phyloP scores from a whole-genome alignment of 164 flowering plant species.

The Protea cynaroides region DNA sequence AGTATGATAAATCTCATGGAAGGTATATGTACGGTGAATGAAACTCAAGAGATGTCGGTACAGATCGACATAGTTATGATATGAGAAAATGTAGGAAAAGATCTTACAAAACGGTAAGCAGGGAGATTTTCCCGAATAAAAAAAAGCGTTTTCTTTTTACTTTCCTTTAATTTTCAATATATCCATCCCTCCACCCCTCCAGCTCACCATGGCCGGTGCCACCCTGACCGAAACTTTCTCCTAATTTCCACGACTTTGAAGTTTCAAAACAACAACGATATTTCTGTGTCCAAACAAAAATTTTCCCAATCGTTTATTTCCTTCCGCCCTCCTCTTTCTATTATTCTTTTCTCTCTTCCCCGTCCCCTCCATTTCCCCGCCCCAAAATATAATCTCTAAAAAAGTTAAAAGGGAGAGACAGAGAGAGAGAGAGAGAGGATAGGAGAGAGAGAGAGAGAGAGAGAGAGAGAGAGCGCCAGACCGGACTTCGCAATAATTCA shows the following conservation, averaged over 20 bases:
- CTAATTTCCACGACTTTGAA: conserved; percentile 11
- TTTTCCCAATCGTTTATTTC: not conserved
- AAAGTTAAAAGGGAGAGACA: conserved; percentile 11
- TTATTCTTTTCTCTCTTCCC: no score
- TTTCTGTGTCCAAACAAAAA: not conserved
- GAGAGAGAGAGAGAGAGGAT: conserved; percentile 19
- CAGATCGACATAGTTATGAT: no score
- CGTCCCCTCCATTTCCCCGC: not conserved
- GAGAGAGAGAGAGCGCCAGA: not conserved
- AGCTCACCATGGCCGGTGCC: conserved; percentile 17
- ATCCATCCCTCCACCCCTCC: no score
- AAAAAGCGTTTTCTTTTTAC: no score
- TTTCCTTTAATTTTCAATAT: no score
- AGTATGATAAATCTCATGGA: no score
- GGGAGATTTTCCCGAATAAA: no score
- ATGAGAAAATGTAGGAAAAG: no score
- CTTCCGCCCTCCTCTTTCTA: not conserved
- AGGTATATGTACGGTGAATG: no score
- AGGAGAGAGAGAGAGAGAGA: conserved; percentile 26
- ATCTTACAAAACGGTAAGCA: no score
- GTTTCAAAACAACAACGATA: not conserved
- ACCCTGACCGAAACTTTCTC: conserved; percentile 16
- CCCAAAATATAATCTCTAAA: no score
- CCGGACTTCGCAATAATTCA: conserved; percentile 29
- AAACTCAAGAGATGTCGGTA: no score